phyloP scores from a whole-genome alignment of 2,329 filamentous ascomycete genomes.

The Septoria linicola region DNA sequence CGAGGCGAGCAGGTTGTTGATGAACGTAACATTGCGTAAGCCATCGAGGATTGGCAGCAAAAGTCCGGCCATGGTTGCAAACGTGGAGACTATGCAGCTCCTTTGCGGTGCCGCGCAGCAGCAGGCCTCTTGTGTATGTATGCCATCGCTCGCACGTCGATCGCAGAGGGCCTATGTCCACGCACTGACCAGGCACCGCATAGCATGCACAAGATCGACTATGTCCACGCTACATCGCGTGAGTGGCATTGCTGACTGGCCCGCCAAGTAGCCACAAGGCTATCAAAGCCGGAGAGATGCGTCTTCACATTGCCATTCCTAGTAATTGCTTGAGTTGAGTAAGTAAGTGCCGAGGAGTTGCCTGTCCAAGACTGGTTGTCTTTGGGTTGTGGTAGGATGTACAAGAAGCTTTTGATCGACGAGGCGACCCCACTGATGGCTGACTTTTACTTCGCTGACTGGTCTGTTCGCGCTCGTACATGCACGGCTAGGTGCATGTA shows the following conservation, averaged over 20 bases:
- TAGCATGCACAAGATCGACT: neutral
- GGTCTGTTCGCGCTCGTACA: neutral
- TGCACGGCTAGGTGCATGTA: neutral
- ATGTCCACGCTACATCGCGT: neutral
- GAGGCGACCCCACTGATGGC: neutral
- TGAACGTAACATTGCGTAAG: constrained; percentile 24
- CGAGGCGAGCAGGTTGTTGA: constrained; percentile 22
- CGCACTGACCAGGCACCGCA: neutral
- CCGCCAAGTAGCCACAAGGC: neutral
- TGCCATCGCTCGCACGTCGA: neutral
- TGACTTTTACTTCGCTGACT: neutral
- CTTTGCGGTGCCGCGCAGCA: too few species aligned
- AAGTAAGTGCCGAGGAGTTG: neutral
- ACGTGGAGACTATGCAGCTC: too few species aligned
- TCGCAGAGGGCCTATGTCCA: too few species aligned
- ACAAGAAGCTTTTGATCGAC: neutral
- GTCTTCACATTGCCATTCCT: neutral
- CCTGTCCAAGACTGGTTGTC: neutral
- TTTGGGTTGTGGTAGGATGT: neutral
- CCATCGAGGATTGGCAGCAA: constrained; percentile 18
- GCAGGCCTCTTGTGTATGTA: too few species aligned
- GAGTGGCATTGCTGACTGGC: too few species aligned
- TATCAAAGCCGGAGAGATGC: neutral
- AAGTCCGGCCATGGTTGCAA: constrained; percentile 2
- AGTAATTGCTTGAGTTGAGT: neutral